Percentiles rank a stretch among this genome's conserved stretches.
Conservation (phyloP, 805 yeast species). For the Candida vaughaniae region DNA sequence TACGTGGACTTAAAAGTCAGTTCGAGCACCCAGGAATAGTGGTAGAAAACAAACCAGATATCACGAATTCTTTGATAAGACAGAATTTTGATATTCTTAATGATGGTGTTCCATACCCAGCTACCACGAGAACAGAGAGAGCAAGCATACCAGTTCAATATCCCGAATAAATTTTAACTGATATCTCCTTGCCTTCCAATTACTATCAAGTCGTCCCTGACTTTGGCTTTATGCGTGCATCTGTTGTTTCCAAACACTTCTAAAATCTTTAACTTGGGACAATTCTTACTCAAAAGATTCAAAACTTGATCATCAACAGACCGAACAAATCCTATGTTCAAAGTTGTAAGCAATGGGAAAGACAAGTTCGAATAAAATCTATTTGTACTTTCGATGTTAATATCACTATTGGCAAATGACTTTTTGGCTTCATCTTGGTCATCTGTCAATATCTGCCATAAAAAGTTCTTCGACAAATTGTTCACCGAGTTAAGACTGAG, state of each 20-base stretch:
- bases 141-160: slow-evolving; percentile 31
- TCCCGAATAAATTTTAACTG: slow-evolving; percentile 1
- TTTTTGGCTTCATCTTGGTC: slow-evolving; percentile 18
- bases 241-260: slow-evolving; percentile 82
- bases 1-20: slow-evolving; percentile 5
- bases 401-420: slow-evolving; percentile 7
- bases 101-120: slow-evolving; percentile 37
- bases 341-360: slow-evolving; percentile 60
- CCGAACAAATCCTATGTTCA: slow-evolving; percentile 81
- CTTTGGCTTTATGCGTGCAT: slow-evolving; percentile 54
- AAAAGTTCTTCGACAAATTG: slow-evolving; percentile 51
- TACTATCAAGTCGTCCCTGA: slow-evolving; percentile 55
- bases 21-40: slow-evolving; percentile 29
- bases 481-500: slow-evolving; percentile 74
- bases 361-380: slow-evolving; percentile 18
- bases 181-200: slow-evolving; percentile 56
- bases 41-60: slow-evolving; percentile 33
- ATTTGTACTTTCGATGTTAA: background rate
- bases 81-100: slow-evolving; percentile 21
- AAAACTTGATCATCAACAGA: slow-evolving; percentile 68
- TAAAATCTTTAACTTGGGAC: slow-evolving; percentile 61
- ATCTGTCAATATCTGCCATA: slow-evolving; percentile 45
- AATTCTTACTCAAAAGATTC: slow-evolving; percentile 54
- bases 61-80: slow-evolving; percentile 25
- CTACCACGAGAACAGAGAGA: slow-evolving; percentile 63